phyloP scores from a whole-genome alignment of 352 stramenopile species.

The Globisporangium radiosum region DNA sequence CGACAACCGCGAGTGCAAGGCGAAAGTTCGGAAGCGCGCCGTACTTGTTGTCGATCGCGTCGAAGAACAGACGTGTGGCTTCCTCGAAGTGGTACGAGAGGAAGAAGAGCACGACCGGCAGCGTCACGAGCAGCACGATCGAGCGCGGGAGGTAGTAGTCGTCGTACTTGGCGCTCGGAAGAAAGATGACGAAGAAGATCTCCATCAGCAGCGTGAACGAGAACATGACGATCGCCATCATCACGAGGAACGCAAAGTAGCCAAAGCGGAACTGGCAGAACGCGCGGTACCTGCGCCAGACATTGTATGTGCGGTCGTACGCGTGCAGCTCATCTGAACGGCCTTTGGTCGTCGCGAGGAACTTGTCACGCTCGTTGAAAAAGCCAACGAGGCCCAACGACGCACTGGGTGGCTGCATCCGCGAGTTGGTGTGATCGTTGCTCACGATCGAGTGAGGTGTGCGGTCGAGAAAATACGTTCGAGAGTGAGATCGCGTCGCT shows the following conservation, averaged over 20 bases:
- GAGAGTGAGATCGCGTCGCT: too few species aligned
- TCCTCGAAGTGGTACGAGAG: slow-evolving; percentile 80
- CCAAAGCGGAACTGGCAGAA: slow-evolving; percentile 71
- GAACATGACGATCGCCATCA: slow-evolving; percentile 81
- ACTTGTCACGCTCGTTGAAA: slow-evolving; percentile 21
- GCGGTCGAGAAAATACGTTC: too few species aligned
- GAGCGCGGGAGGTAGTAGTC: slow-evolving; percentile 56
- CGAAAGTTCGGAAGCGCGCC: slow-evolving; percentile 70
- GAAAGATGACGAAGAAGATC: slow-evolving; percentile 82
- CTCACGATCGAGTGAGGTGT: too few species aligned
- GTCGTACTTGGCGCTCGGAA: slow-evolving; percentile 67
- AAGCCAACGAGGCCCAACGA: too few species aligned
- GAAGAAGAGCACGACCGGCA: slow-evolving; percentile 65
- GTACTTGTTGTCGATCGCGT: slow-evolving; percentile 67
- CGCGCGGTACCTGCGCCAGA: slow-evolving; percentile 62
- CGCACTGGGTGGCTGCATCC: too few species aligned
- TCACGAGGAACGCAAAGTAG: slow-evolving; percentile 72
- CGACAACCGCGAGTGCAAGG: slow-evolving; percentile 60
- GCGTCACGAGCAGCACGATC: slow-evolving; percentile 41
- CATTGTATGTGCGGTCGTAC: slow-evolving; percentile 29
- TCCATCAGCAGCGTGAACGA: slow-evolving; percentile 82
- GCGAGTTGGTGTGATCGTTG: too few species aligned
- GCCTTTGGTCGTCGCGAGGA: slow-evolving; percentile 38
- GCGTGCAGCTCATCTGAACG: slow-evolving; percentile 46
- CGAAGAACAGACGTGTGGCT: slow-evolving; percentile 49